Conservation (phyloP, 2,329 filamentous ascomycete species). For the Coleophoma eucalyptorum region DNA sequence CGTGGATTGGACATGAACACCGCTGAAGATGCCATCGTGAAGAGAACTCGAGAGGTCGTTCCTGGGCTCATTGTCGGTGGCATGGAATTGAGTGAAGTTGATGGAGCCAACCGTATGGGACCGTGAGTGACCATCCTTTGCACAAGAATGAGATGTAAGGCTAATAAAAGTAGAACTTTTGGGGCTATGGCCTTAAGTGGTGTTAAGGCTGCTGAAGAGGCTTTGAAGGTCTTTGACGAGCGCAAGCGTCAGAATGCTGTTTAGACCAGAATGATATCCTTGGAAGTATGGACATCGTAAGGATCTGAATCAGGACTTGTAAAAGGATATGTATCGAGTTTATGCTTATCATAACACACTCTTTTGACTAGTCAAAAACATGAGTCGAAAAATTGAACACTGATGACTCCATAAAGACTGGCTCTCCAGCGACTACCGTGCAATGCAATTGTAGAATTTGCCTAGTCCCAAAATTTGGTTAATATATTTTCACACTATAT, state of each 20-base stretch:
- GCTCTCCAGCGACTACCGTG: too few species aligned
- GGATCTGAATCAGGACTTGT: background rate
- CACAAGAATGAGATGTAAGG: background rate
- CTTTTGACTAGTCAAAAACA: too few species aligned
- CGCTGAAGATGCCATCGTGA: constrained; percentile 91
- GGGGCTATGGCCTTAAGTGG: constrained; percentile 85
- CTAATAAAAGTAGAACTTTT: constrained; percentile 61
- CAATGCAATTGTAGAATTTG: too few species aligned
- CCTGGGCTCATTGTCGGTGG: constrained; percentile 89
- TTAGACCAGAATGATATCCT: constrained; percentile 20
- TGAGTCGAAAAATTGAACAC: too few species aligned
- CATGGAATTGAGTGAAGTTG: constrained; percentile 89
- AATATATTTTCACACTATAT: too few species aligned
- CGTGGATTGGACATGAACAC: constrained; percentile 88
- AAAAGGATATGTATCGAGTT: too few species aligned
- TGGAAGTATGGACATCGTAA: background rate
- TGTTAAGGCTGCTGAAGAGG: constrained; percentile 89
- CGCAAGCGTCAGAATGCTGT: constrained; percentile 74
- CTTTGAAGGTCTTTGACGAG: constrained; percentile 70
- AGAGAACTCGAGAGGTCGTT: constrained; percentile 82
- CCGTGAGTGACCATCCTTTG: constrained; percentile 3
- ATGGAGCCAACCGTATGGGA: constrained; percentile 90
- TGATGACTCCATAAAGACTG: too few species aligned
- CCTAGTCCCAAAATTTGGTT: too few species aligned
- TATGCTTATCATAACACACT: too few species aligned